Conservation (phyloP, 345 rosid species). For the Salix brachista region DNA sequence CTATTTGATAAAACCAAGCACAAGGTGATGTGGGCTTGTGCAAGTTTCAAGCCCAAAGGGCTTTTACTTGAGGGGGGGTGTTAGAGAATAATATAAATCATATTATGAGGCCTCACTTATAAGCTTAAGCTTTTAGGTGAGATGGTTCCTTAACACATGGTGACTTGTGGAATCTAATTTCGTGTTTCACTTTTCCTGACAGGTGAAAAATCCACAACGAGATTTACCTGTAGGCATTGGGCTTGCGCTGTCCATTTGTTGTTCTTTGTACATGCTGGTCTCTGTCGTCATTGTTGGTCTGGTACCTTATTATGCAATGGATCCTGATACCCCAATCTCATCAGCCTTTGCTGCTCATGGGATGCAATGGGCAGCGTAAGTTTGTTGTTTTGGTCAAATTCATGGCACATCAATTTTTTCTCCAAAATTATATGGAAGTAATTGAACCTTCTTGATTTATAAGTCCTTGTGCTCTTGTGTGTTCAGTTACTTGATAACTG, state of each 20-base stretch:
- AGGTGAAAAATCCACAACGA: constrained; percentile 97
- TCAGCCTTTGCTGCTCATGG: constrained; percentile 84
- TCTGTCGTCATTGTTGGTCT: constrained; percentile 88
- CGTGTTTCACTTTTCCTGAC: constrained; percentile 17
- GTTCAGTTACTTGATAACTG: constrained; percentile 71
- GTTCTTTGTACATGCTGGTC: constrained; percentile 88
- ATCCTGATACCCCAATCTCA: constrained; percentile 98
- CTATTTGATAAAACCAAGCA: no score
- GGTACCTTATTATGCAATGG: constrained; percentile 89
- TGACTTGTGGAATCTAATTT: constrained; percentile 10
- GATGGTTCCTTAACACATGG: no score
- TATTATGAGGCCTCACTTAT: no score
- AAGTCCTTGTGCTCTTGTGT: constrained; percentile 7
- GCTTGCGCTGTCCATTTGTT: constrained; percentile 73
- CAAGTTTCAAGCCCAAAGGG: no score
- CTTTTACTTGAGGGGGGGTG: no score
- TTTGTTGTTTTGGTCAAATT: constrained; percentile 7
- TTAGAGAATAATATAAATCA: no score
- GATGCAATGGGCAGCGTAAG: constrained; percentile 99
- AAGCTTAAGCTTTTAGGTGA: no score
- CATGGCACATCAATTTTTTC: neutral
- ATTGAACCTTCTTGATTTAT: neutral
- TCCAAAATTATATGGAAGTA: neutral
- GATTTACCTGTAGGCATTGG: constrained; percentile 97
- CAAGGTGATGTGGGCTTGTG: no score